phyloP scores from a whole-genome alignment of 306 rosid genomes.

The Arachis hypogaea region DNA sequence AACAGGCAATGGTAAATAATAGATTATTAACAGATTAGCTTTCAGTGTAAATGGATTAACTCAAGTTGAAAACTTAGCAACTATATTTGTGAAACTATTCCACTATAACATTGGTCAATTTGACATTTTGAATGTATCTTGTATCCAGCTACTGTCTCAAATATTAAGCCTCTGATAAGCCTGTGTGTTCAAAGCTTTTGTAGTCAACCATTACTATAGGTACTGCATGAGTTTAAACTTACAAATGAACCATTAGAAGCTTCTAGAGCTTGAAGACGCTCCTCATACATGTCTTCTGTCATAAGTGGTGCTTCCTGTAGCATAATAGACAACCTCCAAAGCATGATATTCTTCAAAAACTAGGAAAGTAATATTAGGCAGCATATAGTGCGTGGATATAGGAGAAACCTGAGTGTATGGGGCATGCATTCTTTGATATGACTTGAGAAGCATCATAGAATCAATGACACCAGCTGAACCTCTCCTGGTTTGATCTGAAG shows the following conservation, averaged over 20 bases:
- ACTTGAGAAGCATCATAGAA: constrained; percentile 67
- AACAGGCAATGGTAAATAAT: constrained; percentile 21
- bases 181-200: not conserved
- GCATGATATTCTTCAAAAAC: constrained; percentile 16
- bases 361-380: constrained; percentile 19
- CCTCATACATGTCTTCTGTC: constrained; percentile 95
- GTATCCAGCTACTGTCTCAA: constrained; percentile 12
- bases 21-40: constrained; percentile 13
- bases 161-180: not conserved
- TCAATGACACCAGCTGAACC: constrained; percentile 68
- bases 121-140: constrained; percentile 7
- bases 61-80: constrained; percentile 4
- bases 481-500: constrained; percentile 50
- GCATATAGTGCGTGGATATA: constrained; percentile 8
- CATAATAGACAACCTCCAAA: constrained; percentile 29
- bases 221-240: constrained; percentile 42
- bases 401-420: constrained; percentile 75
- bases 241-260: constrained; percentile 70
- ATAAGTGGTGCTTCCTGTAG: constrained; percentile 69
- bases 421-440: constrained; percentile 66
- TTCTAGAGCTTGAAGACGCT: constrained; percentile 77
- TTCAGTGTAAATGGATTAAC: not conserved
- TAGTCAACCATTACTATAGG: constrained; percentile 3
- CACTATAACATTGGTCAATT: not conserved
- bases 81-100: not conserved